Base-by-base conservation (phyloP, 768 basidiomycete genomes). In the Termitomyces sp. region DNA sequence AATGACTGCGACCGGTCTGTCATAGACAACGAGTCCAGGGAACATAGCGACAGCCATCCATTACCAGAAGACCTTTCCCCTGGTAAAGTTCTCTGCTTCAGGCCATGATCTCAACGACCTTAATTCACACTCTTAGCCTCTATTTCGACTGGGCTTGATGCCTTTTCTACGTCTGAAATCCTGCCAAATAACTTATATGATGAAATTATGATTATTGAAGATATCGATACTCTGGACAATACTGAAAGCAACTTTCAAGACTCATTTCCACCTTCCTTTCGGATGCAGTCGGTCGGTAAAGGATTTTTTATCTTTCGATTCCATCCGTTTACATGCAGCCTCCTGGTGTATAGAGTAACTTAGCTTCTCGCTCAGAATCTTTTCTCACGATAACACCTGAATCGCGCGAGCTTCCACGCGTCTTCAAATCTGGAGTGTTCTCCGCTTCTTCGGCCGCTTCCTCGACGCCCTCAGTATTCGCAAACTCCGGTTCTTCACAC, bases 361-460 rank as follows among this genome's bases (percentile, higher is more conserved):
- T 51, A 12, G 12, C 27, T 41, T 27, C 21, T 25, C 45, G 41
- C 14, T 32, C 35, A 31, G 31, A 35, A 29, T 11, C 40, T 17
- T 21, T 29, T 9, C 32, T n/a, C 5, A 11, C n/a, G 31, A n/a
- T 38, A 19, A 23, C 50, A 27, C 31, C 41, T n/a, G 55, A 54
- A 31, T 7, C 41, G 34, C 16, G 21, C 14, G 41, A 56, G 21
- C 51, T 45, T 43, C 38, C 32, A 8, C 56, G 49, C 21, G 53
- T 54, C 21, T 59, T 59, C 42, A 57, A 23, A 37, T 62, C 58
- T 38, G 62, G 58, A 27, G 53, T 57, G 25, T 32, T 62, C 3
- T 52, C 43, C 43, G 2, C 58, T 23, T 38, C 49, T 47, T 35
- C 47, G 2, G 12, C 12, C 7, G 25, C 19, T 14, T 21, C 46